Percentiles rank a stretch among this genome's conserved stretches.
phyloP scores from a whole-genome alignment of 176 grass and related monocot genomes.

The Puya raimondii region DNA sequence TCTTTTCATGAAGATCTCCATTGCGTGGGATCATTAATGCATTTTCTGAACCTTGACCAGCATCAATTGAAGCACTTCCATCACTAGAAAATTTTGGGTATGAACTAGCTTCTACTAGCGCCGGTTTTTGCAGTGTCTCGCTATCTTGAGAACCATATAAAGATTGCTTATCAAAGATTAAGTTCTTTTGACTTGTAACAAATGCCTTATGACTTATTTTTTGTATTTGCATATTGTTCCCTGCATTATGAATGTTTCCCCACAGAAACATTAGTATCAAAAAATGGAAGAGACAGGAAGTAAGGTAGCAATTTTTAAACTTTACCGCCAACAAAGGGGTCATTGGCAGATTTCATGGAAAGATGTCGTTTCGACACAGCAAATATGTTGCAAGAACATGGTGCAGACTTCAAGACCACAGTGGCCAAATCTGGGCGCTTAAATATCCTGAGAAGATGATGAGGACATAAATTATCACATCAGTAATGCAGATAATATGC shows the following conservation, averaged over 20 bases:
- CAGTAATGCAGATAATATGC: not conserved
- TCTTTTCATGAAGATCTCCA: conserved; percentile 24
- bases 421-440: conserved; percentile 40
- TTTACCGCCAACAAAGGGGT: conserved; percentile 34
- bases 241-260: conserved; percentile 33
- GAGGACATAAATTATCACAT: not conserved
- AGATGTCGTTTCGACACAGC: conserved; percentile 49
- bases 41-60: conserved; percentile 41
- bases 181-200: conserved; percentile 28
- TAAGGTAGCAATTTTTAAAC: conserved; percentile 8
- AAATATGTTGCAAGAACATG: conserved; percentile 65
- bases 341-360: conserved; percentile 50
- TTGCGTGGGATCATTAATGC: not conserved
- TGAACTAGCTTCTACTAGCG: conserved; percentile 10
- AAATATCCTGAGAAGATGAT: conserved; percentile 54
- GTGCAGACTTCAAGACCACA: conserved; percentile 40
- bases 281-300: conserved; percentile 4
- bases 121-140: conserved; percentile 22
- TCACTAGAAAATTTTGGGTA: conserved; percentile 19
- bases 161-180: conserved; percentile 35
- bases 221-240: conserved; percentile 19
- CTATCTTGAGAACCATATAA: conserved; percentile 21
- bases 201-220: conserved; percentile 50
- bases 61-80: conserved; percentile 21
- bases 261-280: not conserved